A percentile compares a stretch with the other conserved stretches of the same genome.
Evolutionary conservation across 352 stramenopile species (phyloP).

Genomic region (Phytophthora constricta): DNA sequence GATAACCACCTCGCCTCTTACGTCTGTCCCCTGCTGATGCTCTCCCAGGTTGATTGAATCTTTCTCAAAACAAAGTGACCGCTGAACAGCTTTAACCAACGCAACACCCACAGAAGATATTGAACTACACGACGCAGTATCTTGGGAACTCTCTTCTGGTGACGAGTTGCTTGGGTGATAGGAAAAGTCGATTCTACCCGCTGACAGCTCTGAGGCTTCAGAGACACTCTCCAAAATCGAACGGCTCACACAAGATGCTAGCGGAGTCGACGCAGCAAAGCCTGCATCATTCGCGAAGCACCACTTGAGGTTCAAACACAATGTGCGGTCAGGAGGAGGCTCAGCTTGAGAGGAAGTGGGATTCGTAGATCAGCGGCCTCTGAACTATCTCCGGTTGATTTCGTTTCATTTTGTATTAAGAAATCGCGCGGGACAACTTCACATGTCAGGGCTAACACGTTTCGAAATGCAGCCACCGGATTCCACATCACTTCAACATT

Average conservation of each 20-base stretch:
- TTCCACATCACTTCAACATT: slow-evolving; percentile 69
- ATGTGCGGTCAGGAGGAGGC: slow-evolving; percentile 30
- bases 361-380: slow-evolving; percentile 13
- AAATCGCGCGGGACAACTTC: slow-evolving; percentile 44
- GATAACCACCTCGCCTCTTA: slow-evolving; percentile 68
- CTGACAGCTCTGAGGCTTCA: slow-evolving; percentile 53
- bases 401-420: slow-evolving; percentile 31
- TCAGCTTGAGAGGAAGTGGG: slow-evolving; percentile 51
- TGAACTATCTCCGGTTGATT: neutral
- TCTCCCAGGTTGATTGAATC: slow-evolving; percentile 82
- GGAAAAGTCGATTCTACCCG: slow-evolving; percentile 69
- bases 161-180: slow-evolving; percentile 31
- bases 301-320: slow-evolving; percentile 68
- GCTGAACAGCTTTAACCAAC: slow-evolving; percentile 72
- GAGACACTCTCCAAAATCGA: slow-evolving; percentile 72
- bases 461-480: slow-evolving; percentile 48
- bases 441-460: slow-evolving; percentile 60
- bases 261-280: slow-evolving; percentile 65
- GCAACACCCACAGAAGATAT: slow-evolving; percentile 57
- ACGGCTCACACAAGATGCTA: slow-evolving; percentile 74
- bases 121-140: slow-evolving; percentile 16
- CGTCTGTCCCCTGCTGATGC: slow-evolving; percentile 70
- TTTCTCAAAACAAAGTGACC: slow-evolving; percentile 70
- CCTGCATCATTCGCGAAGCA: slow-evolving; percentile 66
- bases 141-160: slow-evolving; percentile 13